phyloP scores from a whole-genome alignment of 2,329 filamentous ascomycete species.

The Fusarium sp. region DNA sequence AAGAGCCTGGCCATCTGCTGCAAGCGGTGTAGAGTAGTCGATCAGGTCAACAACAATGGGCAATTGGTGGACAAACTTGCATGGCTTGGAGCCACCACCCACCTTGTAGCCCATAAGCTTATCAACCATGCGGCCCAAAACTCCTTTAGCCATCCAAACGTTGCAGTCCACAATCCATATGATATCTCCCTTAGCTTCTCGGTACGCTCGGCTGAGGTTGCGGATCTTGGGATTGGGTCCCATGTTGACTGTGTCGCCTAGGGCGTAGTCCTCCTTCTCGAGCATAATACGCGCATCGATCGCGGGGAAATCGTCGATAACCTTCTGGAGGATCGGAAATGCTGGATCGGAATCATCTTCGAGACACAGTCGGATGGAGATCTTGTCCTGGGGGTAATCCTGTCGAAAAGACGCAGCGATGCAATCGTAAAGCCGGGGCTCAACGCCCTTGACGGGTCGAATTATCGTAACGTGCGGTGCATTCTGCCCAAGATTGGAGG shows the following conservation, averaged over 20 bases:
- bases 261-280: constrained; percentile 82
- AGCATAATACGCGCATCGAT: constrained; percentile 81
- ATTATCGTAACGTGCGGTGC: constrained; percentile 90
- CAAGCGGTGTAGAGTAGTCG: constrained; percentile 44
- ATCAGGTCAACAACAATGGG: constrained; percentile 86
- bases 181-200: constrained; percentile 87
- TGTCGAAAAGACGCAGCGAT: constrained; percentile 88
- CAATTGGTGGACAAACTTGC: constrained; percentile 96
- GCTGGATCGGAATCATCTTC: constrained; percentile 81
- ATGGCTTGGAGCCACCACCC: constrained; percentile 66
- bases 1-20: constrained; percentile 47
- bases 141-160: constrained; percentile 86
- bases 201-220: constrained; percentile 93
- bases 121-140: constrained; percentile 90
- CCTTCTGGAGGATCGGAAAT: constrained; percentile 76
- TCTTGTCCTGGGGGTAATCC: constrained; percentile 79
- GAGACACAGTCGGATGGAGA: constrained; percentile 88
- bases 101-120: constrained; percentile 77
- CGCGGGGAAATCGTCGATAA: constrained; percentile 79
- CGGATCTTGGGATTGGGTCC: constrained; percentile 99
- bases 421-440: constrained; percentile 91
- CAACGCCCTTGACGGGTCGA: constrained; percentile 91
- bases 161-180: constrained; percentile 98
- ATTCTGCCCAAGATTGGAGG: constrained; percentile 63
- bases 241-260: constrained; percentile 71